These are phyloP conservation scores for Pythium folliculosum DNA, from an alignment of 352 stramenopile species.

Conservation along the genomic window DNA sequence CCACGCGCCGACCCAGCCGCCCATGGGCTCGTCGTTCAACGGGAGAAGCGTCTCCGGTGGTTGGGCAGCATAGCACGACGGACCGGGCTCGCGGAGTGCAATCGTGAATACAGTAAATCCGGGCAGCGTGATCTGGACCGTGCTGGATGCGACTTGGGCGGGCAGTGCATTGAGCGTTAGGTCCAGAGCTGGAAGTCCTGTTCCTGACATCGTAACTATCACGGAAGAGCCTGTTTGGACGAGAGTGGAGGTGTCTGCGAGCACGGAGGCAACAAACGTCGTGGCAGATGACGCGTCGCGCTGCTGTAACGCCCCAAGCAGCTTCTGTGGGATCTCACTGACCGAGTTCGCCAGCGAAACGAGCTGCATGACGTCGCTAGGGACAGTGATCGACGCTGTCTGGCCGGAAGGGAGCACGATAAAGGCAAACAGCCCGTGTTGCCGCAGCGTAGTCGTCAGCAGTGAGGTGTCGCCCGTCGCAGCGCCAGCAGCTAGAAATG, in stretches of 20 bases:
- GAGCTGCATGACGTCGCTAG: conserved; percentile 21
- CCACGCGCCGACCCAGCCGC: conserved; percentile 58
- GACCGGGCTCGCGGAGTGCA: conserved; percentile 33
- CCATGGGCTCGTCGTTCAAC: conserved; percentile 37
- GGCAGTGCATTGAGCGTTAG: conserved; percentile 3
- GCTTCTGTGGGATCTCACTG: conserved; percentile 7
- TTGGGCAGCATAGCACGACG: conserved; percentile 34
- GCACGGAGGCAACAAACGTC: background rate
- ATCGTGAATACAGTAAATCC: conserved; percentile 30
- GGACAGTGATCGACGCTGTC: background rate
- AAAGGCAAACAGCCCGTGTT: conserved; percentile 5
- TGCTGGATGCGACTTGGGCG: background rate
- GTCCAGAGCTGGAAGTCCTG: conserved; percentile 4
- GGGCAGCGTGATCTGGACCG: conserved; percentile 10
- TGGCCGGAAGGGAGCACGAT: conserved; percentile 13
- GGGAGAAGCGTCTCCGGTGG: conserved; percentile 2
- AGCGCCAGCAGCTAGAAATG: background rate
- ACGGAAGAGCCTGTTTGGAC: background rate
- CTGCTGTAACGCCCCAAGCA: background rate
- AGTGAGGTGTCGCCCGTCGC: background rate
- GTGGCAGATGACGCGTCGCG: conserved; percentile 5
- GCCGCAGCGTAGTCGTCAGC: conserved; percentile 7
- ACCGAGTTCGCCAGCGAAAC: conserved; percentile 2
- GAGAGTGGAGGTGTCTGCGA: conserved; percentile 2
- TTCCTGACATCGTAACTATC: background rate